phyloP scores from a whole-genome alignment of 2,329 filamentous ascomycete species.

The Akanthomyces uredinophilus region DNA sequence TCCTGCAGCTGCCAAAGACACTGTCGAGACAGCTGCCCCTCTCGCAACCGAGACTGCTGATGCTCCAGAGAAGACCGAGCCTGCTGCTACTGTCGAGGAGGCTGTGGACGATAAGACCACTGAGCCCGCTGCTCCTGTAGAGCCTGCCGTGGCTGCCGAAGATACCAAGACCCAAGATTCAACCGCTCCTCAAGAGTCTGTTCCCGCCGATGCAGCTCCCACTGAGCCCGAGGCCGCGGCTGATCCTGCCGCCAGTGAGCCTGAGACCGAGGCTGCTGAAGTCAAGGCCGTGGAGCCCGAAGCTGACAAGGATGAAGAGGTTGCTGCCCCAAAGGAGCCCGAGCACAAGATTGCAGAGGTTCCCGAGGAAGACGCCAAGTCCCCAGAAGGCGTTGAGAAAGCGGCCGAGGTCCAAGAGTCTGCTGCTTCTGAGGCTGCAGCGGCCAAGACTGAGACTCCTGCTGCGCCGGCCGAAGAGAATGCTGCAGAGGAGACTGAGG shows the following conservation, averaged over 20 bases:
- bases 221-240: neutral
- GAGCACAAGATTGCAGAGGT: neutral
- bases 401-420: neutral
- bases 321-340: neutral
- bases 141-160: neutral
- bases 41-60: neutral
- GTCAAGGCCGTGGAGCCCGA: neutral
- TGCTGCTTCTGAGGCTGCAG: neutral
- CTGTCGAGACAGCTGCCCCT: neutral
- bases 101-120: neutral
- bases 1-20: neutral
- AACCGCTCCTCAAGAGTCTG: neutral
- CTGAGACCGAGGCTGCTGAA: neutral
- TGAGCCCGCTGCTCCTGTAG: neutral
- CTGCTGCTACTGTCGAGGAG: neutral
- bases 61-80: neutral
- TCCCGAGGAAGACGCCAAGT: neutral
- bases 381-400: neutral
- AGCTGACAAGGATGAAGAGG: neutral
- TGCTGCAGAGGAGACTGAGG: constrained; percentile 18
- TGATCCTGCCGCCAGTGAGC: neutral
- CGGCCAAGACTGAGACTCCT: constrained; percentile 10
- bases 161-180: constrained; percentile 6
- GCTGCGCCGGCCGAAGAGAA: constrained; percentile 2
- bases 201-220: neutral